Base-by-base conservation (phyloP, 306 rosid genomes). In the Malus sieversii region DNA sequence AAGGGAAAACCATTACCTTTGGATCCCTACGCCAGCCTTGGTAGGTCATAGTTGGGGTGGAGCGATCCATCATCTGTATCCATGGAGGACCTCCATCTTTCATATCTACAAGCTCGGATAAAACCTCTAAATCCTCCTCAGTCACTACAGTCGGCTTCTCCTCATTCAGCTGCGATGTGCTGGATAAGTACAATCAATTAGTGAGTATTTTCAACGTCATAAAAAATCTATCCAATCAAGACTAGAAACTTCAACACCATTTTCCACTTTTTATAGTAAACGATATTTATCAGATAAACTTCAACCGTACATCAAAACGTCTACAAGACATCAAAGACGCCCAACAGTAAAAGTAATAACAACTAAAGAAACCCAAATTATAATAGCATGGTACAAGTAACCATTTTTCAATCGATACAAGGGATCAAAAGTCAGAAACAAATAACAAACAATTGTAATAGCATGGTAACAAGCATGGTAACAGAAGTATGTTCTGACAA, bases 61-160 rank as follows among this genome's bases (percentile, higher is more conserved):
- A 87, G 58, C 95, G 96, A 66, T 94, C 96, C 97, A 92, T 90
- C 96, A 92, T 87, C 88, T 85, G 87, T 77, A 86, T 85, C 97
- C 98, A 94, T 16, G 85, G 70, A 12, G 91, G 96, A 9, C 97
- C 97, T 44, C 87, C 96, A 72, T 94, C 97, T 77, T 78, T 87
- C 64, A 79, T 80, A 42, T 85, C 87, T 11, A 85, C 84, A 45
- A 83, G 84, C 71, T 75, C 76, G 46, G 53, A 77, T 59, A 87
- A 29, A 51, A 82, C 83, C 9, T 87, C 81, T 67, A 84, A 77
- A 80, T 89, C 93, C 62, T 74, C 78, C 32, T 35, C 83, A 2
- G 83, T 84, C 76, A 94, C 85, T 20, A 45, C 18, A 19, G 70
- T 57, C 53, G 75, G 40, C 35, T 76, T 78, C 51, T 77, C 91